These are phyloP conservation scores for Paecilomyces sp. DNA, from an alignment of 2,329 filamentous ascomycete genomes.

Conservation along the genomic window DNA sequence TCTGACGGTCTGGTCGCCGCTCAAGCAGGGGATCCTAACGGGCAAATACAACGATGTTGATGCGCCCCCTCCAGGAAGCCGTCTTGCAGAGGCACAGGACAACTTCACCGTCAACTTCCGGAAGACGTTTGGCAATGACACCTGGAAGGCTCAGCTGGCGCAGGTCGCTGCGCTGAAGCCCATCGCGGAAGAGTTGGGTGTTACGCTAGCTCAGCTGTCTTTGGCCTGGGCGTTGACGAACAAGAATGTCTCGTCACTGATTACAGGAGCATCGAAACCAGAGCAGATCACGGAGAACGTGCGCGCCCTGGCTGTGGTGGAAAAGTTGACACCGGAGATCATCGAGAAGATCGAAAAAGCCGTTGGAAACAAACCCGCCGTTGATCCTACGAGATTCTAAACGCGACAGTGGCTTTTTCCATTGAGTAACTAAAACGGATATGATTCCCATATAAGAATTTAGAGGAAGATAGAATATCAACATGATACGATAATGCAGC, in stretches of 20 bases:
- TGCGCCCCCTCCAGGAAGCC: conserved; percentile 48
- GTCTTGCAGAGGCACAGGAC: conserved; percentile 50
- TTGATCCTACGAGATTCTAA: background rate
- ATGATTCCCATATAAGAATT: background rate
- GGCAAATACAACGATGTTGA: conserved; percentile 57
- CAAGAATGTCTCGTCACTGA: conserved; percentile 43
- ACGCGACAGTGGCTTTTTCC: background rate
- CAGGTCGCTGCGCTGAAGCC: conserved; percentile 41
- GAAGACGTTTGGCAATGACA: conserved; percentile 37
- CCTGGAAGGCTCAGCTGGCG: conserved; percentile 15
- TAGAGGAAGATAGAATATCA: background rate
- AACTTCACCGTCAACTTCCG: conserved; percentile 45
- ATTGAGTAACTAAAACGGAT: background rate
- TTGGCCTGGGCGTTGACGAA: conserved; percentile 56
- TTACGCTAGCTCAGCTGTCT: conserved; percentile 52
- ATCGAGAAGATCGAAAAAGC: conserved; percentile 4
- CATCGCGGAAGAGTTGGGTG: conserved; percentile 59
- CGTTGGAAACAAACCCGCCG: background rate
- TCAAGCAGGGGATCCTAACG: conserved; percentile 55
- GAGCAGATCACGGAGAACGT: conserved; percentile 41
- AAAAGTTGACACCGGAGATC: conserved; percentile 9
- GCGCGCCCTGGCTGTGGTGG: conserved; percentile 8
- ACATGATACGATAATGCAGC: background rate
- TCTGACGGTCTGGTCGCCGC: conserved; percentile 56
- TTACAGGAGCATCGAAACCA: conserved; percentile 36